Evolutionary conservation across 176 grass and related monocot species (phyloP).

Genomic region (Musa itinerans): DNA sequence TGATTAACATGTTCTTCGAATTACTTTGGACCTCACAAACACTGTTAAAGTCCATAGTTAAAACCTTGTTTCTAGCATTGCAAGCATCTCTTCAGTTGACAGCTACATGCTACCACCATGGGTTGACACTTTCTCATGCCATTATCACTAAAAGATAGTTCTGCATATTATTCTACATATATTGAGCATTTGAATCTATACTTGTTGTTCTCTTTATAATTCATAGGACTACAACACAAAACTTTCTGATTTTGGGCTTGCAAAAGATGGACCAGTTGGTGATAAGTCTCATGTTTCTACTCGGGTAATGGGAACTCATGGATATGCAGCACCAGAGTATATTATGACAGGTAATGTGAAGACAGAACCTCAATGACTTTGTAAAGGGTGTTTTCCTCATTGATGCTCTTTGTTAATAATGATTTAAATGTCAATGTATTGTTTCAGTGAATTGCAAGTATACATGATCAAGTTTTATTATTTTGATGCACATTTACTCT

Average conservation of each 20-base stretch:
- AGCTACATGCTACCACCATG: too few relatives aligned
- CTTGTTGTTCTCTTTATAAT: neutral
- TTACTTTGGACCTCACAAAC: too few relatives aligned
- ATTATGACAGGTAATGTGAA: slow-evolving; percentile 34
- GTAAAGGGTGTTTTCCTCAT: too few relatives aligned
- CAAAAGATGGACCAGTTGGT: slow-evolving; percentile 42
- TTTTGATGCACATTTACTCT: neutral
- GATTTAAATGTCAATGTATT: too few relatives aligned
- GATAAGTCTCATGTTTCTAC: slow-evolving; percentile 40
- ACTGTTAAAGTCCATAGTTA: too few relatives aligned
- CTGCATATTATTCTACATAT: neutral
- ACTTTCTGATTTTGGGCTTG: slow-evolving; percentile 45
- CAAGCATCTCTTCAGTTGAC: too few relatives aligned
- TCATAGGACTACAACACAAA: slow-evolving; percentile 37
- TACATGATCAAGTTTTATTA: neutral
- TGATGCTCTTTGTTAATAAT: too few relatives aligned
- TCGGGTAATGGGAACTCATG: slow-evolving; percentile 38
- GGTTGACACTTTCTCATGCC: too few relatives aligned
- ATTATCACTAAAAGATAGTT: too few relatives aligned
- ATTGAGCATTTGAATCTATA: neutral
- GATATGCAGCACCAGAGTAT: slow-evolving; percentile 42
- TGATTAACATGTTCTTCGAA: too few relatives aligned
- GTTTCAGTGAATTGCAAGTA: neutral
- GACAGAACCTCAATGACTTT: neutral
- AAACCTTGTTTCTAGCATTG: too few relatives aligned